These are phyloP conservation scores for Herpotrichia juniperi DNA, from an alignment of 2,329 filamentous ascomycete genomes.

Conservation along the genomic window DNA sequence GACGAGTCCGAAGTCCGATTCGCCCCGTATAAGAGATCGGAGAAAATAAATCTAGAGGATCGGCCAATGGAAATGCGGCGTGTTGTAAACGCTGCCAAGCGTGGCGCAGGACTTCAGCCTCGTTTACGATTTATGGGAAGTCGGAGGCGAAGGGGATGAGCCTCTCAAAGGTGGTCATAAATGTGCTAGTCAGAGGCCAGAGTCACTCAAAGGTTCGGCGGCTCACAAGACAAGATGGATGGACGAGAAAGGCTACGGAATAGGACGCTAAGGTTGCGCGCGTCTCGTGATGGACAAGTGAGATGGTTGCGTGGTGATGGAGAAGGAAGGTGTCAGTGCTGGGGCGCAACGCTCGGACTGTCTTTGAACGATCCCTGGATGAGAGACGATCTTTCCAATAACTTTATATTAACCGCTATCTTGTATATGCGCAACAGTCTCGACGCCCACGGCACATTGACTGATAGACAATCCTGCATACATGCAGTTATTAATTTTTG, in stretches of 20 bases:
- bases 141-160: neutral
- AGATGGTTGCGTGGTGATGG: neutral
- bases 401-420: conserved; percentile 11
- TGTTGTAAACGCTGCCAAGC: conserved; percentile 11
- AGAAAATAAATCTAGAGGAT: neutral
- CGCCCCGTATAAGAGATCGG: conserved; percentile 6
- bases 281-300: neutral
- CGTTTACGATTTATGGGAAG: neutral
- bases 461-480: no score
- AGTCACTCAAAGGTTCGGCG: neutral
- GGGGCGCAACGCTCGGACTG: conserved; percentile 10
- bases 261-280: conserved; percentile 1
- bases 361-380: conserved; percentile 12
- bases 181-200: neutral
- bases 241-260: neutral
- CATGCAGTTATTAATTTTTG: no score
- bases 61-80: conserved; percentile 10
- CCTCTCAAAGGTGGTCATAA: neutral
- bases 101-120: conserved; percentile 20
- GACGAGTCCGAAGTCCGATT: conserved; percentile 18
- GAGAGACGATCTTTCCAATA: conserved; percentile 9
- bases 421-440: conserved; percentile 1
- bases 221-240: neutral
- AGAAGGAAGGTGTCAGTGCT: conserved; percentile 7
- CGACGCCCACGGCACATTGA: neutral